Percentiles rank a stretch among this genome's conserved stretches.
phyloP scores from a whole-genome alignment of 1,284 basidiomycete genomes.

The Trametes versicolor region DNA sequence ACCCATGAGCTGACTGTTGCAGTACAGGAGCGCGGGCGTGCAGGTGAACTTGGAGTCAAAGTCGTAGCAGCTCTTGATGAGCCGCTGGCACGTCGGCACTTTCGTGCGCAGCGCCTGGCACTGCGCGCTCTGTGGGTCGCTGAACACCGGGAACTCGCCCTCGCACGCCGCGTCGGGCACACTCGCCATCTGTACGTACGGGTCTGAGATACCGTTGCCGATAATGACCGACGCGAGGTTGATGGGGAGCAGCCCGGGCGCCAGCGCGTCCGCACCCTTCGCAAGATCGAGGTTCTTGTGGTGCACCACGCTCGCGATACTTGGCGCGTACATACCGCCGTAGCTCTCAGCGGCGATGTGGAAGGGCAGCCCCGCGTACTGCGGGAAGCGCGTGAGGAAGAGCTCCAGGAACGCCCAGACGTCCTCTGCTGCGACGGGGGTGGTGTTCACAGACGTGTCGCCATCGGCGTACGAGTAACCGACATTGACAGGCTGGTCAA shows the following conservation, averaged over 20 bases:
- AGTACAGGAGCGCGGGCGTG: constrained; percentile 70
- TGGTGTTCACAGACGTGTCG: constrained; percentile 56
- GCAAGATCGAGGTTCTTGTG: constrained; percentile 72
- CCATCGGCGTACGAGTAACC: constrained; percentile 67
- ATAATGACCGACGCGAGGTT: constrained; percentile 85
- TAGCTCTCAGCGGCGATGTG: constrained; percentile 83
- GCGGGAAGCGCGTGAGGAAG: constrained; percentile 79
- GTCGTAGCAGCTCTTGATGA: constrained; percentile 73
- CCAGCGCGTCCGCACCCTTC: constrained; percentile 47
- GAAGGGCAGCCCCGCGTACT: constrained; percentile 76
- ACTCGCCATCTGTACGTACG: constrained; percentile 73
- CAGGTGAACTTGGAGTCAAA: constrained; percentile 69
- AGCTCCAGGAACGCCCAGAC: constrained; percentile 90
- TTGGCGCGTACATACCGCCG: constrained; percentile 85
- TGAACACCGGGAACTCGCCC: constrained; percentile 80
- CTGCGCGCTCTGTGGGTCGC: constrained; percentile 71
- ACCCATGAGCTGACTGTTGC: constrained; percentile 66
- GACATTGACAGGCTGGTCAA: constrained; percentile 69
- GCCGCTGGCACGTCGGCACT: constrained; percentile 75
- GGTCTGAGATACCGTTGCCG: constrained; percentile 87
- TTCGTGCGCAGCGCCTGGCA: constrained; percentile 73
- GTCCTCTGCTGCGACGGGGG: constrained; percentile 59
- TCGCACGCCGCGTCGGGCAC: constrained; percentile 87
- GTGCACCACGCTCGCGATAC: constrained; percentile 82
- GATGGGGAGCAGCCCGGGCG: constrained; percentile 60